A percentile compares a stretch with the other conserved stretches of the same genome.
Evolutionary conservation across 2,329 filamentous ascomycete genomes (phyloP).

Genomic region (Cladosporium sphaerospermum): DNA sequence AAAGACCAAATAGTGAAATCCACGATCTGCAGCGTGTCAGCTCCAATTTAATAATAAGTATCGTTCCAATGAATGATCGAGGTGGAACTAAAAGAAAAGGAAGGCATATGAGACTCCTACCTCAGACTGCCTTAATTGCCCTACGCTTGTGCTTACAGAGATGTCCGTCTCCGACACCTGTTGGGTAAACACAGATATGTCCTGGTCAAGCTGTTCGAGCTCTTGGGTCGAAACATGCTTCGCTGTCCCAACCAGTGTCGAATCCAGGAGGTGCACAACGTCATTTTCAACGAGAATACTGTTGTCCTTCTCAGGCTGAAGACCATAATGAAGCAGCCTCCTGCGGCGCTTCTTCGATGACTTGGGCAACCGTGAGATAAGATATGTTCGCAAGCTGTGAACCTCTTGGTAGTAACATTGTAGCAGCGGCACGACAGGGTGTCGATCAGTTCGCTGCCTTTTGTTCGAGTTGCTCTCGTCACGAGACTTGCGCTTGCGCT

Average conservation of each 20-base stretch:
- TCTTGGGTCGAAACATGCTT: conserved; percentile 42
- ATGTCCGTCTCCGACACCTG: conserved; percentile 31
- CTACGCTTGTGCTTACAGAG: conserved; percentile 18
- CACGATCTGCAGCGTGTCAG: conserved; percentile 36
- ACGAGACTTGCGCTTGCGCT: conserved; percentile 8
- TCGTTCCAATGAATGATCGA: conserved; percentile 14
- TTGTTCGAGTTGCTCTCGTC: not conserved
- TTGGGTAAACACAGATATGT: conserved; percentile 42
- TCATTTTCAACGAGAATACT: conserved; percentile 16
- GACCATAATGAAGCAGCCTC: conserved; percentile 21
- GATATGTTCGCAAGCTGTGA: conserved; percentile 23
- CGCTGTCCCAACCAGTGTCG: conserved; percentile 57
- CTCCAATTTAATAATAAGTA: conserved; percentile 35
- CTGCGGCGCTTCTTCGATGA: conserved; percentile 21
- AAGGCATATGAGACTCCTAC: conserved; percentile 27
- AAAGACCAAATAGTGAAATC: conserved; percentile 62
- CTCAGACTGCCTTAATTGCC: conserved; percentile 35
- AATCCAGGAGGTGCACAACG: conserved; percentile 59
- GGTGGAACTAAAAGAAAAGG: conserved; percentile 1
- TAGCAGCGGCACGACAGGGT: conserved; percentile 17
- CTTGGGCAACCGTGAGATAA: conserved; percentile 20
- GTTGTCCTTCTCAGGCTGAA: not conserved
- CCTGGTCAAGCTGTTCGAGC: conserved; percentile 39
- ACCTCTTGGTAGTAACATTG: conserved; percentile 23
- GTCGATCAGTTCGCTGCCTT: not conserved